These are phyloP conservation scores for Hsuehochloa calcarea DNA, from an alignment of 176 grass and related monocot genomes.

Conservation along the genomic window DNA sequence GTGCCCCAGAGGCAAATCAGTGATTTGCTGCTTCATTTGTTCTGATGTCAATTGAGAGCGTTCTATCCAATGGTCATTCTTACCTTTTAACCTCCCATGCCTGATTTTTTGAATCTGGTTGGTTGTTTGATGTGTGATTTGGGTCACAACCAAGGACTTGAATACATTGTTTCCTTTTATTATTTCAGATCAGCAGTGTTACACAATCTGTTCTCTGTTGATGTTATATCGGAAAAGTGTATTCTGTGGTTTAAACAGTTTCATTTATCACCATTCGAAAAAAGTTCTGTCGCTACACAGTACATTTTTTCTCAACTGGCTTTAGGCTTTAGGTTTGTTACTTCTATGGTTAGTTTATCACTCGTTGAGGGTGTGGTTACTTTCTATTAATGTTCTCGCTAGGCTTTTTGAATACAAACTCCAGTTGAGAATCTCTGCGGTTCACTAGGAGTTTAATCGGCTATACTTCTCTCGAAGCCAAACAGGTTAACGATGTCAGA, in stretches of 20 bases:
- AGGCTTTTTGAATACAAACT: background rate
- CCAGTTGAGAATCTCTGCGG: background rate
- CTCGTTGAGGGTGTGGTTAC: background rate
- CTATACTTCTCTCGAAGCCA: background rate
- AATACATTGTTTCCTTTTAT: background rate
- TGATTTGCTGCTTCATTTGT: background rate
- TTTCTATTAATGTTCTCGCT: background rate
- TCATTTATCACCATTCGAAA: background rate
- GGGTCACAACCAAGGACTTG: background rate
- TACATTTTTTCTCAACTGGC: background rate
- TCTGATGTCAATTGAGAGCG: background rate
- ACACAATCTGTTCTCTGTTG: background rate
- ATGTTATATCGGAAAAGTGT: background rate
- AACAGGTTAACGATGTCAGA: background rate
- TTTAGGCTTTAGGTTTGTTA: background rate
- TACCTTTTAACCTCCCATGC: background rate
- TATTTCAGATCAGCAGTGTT: background rate
- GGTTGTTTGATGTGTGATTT: background rate
- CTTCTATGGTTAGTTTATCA: background rate
- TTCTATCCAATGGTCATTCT: background rate
- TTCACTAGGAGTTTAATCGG: background rate
- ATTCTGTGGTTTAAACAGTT: background rate
- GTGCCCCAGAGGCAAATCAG: background rate
- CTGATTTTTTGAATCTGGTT: background rate
- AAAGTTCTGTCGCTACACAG: background rate